phyloP scores from a whole-genome alignment of 495 filamentous ascomycete genomes.

The Penicillium coffeae region DNA sequence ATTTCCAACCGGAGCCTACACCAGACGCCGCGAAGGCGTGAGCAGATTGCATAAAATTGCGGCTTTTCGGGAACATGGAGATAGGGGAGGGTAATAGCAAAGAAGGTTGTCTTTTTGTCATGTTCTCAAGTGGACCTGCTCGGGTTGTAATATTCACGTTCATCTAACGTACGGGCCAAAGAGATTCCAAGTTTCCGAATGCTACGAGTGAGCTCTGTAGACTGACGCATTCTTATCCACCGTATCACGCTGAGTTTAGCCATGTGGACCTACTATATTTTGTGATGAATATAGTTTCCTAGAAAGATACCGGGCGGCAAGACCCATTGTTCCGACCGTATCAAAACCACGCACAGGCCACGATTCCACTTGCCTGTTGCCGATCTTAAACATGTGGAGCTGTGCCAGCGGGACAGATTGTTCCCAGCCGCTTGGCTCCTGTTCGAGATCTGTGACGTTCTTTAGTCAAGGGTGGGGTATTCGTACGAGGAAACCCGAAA shows the following conservation, averaged over 20 bases:
- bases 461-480: too few species aligned
- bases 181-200: not conserved
- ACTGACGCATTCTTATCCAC: not conserved
- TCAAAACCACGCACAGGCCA: not conserved
- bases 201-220: not conserved
- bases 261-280: not conserved
- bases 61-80: too few species aligned
- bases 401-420: not conserved
- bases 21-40: too few species aligned
- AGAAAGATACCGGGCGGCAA: not conserved
- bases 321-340: too few species aligned
- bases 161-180: not conserved
- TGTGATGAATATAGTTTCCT: not conserved
- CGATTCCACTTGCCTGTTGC: not conserved
- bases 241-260: not conserved
- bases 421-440: not conserved
- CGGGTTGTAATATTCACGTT: too few species aligned
- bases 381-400: not conserved
- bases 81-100: not conserved
- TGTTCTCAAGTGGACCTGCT: not conserved
- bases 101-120: not conserved
- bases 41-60: too few species aligned
- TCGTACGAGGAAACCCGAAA: too few species aligned
- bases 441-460: too few species aligned
- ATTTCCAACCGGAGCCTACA: not conserved